Base-by-base conservation (phyloP, 768 basidiomycete genomes). In the Leccinum subgranulosum region DNA sequence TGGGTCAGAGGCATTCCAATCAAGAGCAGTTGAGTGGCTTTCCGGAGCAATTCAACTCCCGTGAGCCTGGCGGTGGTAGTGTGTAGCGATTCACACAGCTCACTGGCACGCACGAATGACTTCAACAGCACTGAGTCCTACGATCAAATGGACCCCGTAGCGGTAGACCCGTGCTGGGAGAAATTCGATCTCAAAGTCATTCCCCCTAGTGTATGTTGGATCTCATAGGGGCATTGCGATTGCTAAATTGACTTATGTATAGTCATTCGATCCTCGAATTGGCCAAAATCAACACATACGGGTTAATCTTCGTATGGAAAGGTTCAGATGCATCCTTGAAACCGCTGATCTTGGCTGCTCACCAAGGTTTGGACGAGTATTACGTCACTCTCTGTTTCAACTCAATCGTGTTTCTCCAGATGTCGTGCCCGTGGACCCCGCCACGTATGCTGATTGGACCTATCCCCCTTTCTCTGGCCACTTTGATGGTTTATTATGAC, bases 361-460 rank as follows among this genome's bases (percentile, higher is more conserved):
- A 84, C 62, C 82, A 84, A 70, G 82, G 80, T 88, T 15, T 31
- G 63, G 5, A 53, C 23, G 34, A 41, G 34, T 25, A n/a, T 11
- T 10, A 4, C 47, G 6, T 45, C 23, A 4, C 11, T 52, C 25
- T 23, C 27, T 46, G 10, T 57, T 34, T 60, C 19, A 29, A 28
- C 23, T 21, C 19, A 28, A 14, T 25, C 8, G 41, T 6, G 39
- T 49, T 23, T 49, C 14, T 49, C 21, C 41, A 85, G 87, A 89
- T 63, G 86, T 88, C 8, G 87, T 89, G 9, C 87, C 87, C 4
- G 87, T 87, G 9, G 76, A 83, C 21, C 77, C 79, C 4, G 72
- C 74, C 4, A 86, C 86, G 0, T 70, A 80, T 17, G 76, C 77
- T 57, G 69, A 79, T 57, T 89, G 87, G 87, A 76, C 67, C 4